Evolutionary conservation across 108 stramenopile species (phyloP).

Genomic region (Parietichytrium sp.): DNA sequence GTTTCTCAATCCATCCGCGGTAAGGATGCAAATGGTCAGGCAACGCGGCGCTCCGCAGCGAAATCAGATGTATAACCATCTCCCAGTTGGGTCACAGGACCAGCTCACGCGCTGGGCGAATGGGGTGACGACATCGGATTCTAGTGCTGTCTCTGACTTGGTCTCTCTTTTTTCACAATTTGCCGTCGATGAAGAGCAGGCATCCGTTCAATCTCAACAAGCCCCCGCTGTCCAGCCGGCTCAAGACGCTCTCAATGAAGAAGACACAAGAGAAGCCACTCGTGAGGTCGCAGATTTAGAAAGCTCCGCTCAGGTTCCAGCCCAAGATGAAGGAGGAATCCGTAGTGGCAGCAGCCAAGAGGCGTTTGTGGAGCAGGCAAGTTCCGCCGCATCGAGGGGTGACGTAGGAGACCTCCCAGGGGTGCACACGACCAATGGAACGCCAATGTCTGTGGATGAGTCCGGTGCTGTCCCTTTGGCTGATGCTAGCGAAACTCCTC

Average conservation of each 20-base stretch:
- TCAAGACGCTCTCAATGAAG: background rate
- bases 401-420: too few species aligned
- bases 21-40: too few species aligned
- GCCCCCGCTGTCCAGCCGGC: background rate
- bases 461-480: too few species aligned
- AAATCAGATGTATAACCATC: too few species aligned
- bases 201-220: background rate
- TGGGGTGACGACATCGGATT: background rate
- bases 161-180: background rate
- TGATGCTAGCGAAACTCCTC: too few species aligned
- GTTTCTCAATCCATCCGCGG: too few species aligned
- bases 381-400: too few species aligned
- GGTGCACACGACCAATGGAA: too few species aligned
- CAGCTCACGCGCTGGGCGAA: conserved; percentile 26
- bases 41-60: too few species aligned
- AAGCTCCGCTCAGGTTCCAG: background rate
- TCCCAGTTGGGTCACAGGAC: background rate
- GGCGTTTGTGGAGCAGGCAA: too few species aligned
- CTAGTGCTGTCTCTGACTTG: background rate
- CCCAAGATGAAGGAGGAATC: background rate
- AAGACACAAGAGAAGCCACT: background rate
- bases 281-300: background rate
- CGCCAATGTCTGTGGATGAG: too few species aligned
- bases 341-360: too few species aligned
- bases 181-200: background rate